Evolutionary conservation across 768 basidiomycete species (phyloP).

Genomic region (Phaeotremella skinneri): DNA sequence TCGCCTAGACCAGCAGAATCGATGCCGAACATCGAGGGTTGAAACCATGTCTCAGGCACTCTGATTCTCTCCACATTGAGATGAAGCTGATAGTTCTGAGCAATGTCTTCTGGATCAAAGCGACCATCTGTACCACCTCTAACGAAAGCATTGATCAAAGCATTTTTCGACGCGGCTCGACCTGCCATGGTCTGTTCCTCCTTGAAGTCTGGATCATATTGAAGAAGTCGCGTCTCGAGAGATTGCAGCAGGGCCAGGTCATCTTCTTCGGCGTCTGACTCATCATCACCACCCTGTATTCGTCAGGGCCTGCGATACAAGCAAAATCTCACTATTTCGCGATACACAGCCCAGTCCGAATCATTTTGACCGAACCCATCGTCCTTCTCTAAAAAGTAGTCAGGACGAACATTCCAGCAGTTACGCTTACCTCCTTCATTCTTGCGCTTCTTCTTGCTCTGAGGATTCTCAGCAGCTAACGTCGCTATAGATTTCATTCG

Average conservation of each 20-base stretch:
- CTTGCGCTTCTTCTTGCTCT: constrained; percentile 72
- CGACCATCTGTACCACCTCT: constrained; percentile 51
- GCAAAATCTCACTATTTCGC: constrained; percentile 76
- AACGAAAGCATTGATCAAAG: constrained; percentile 77
- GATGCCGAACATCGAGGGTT: constrained; percentile 87
- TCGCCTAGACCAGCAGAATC: constrained; percentile 95
- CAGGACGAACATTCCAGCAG: not conserved
- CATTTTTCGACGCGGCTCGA: constrained; percentile 71
- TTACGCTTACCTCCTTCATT: constrained; percentile 64
- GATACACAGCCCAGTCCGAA: constrained; percentile 95
- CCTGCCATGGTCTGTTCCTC: constrained; percentile 76
- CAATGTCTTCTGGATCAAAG: constrained; percentile 61
- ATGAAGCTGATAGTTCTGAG: constrained; percentile 65
- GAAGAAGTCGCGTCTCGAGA: constrained; percentile 76
- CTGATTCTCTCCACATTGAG: constrained; percentile 86
- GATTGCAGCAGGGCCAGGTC: constrained; percentile 67
- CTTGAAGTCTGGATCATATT: constrained; percentile 81
- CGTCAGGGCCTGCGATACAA: not conserved
- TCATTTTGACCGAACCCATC: constrained; percentile 92
- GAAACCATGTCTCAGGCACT: constrained; percentile 88
- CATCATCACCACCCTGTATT: constrained; percentile 52
- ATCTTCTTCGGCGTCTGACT: constrained; percentile 88
- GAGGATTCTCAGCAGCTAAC: constrained; percentile 76
- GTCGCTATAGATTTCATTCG: constrained; percentile 94
- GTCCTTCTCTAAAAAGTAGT: constrained; percentile 56